phyloP scores from a whole-genome alignment of 1,139 yeast genomes.

The Blastobotrys persicus region DNA sequence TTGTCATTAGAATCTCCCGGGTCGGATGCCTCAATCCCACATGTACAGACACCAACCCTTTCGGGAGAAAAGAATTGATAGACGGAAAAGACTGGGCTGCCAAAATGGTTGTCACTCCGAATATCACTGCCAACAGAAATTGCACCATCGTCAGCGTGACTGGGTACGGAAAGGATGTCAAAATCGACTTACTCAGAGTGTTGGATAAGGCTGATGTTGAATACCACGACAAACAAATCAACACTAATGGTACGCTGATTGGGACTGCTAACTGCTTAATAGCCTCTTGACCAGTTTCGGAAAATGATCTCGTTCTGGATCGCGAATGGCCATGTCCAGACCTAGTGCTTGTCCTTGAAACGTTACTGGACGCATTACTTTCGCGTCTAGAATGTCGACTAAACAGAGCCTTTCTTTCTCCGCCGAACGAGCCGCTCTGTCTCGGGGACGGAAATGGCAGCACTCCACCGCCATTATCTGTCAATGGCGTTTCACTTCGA shows the following conservation, averaged over 20 bases:
- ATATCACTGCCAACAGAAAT: conserved; percentile 64
- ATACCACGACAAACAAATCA: conserved; percentile 74
- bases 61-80: conserved; percentile 30
- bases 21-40: conserved; percentile 48
- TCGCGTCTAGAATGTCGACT: conserved; percentile 8
- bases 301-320: conserved; percentile 23
- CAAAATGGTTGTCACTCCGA: conserved; percentile 47
- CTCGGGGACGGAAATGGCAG: conserved; percentile 13
- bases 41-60: conserved; percentile 30
- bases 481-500: conserved; percentile 2
- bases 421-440: conserved; percentile 20
- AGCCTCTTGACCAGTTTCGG: conserved; percentile 32
- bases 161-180: conserved; percentile 69
- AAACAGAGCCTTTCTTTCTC: conserved; percentile 18
- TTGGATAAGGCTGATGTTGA: conserved; percentile 75
- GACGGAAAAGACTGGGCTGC: conserved; percentile 26
- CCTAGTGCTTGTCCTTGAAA: background rate
- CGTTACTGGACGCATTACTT: conserved; percentile 2
- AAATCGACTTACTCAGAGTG: conserved; percentile 73
- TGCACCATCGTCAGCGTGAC: conserved; percentile 84
- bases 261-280: conserved; percentile 39
- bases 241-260: conserved; percentile 39
- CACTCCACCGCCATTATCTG: conserved; percentile 2
- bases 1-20: conserved; percentile 54
- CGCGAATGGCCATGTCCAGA: background rate